phyloP scores from a whole-genome alignment of 2,329 filamentous ascomycete species.

The Colletotrichum spaethianum region DNA sequence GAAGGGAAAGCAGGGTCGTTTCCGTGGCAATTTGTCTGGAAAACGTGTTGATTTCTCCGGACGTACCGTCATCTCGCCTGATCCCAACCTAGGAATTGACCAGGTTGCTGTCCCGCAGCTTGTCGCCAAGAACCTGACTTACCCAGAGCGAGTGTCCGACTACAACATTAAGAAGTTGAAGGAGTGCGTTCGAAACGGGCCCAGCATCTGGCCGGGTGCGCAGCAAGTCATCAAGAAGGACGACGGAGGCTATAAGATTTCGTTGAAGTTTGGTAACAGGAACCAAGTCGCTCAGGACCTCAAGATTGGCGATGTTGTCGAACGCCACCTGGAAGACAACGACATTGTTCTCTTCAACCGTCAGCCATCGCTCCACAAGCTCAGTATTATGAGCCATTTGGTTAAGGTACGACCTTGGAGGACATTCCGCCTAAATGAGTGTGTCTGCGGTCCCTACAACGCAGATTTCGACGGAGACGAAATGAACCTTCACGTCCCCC shows the following conservation, averaged over 20 bases:
- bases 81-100: conserved; percentile 93
- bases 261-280: conserved; percentile 81
- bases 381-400: conserved; percentile 97
- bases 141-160: conserved; percentile 88
- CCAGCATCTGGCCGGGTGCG: conserved; percentile 87
- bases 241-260: conserved; percentile 77
- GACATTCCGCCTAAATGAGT: conserved; percentile 97
- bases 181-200: conserved; percentile 81
- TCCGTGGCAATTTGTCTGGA: conserved; percentile 95
- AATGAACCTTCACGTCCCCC: conserved; percentile 98
- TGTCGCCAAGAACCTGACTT: conserved; percentile 97
- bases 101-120: conserved; percentile 92
- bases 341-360: conserved; percentile 98
- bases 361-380: conserved; percentile 96
- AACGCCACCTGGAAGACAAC: conserved; percentile 94
- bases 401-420: conserved; percentile 95
- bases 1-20: conserved; percentile 97
- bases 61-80: conserved; percentile 96
- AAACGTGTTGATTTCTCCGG: conserved; percentile 99
- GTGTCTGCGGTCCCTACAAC: conserved; percentile 98
- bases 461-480: conserved; percentile 99
- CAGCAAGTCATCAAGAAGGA: conserved; percentile 81
- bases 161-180: conserved; percentile 89
- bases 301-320: conserved; percentile 87
- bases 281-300: conserved; percentile 81